These are phyloP conservation scores for Nakaseomyces bracarensis DNA, from an alignment of 1,139 yeast genomes.

Conservation along the genomic window DNA sequence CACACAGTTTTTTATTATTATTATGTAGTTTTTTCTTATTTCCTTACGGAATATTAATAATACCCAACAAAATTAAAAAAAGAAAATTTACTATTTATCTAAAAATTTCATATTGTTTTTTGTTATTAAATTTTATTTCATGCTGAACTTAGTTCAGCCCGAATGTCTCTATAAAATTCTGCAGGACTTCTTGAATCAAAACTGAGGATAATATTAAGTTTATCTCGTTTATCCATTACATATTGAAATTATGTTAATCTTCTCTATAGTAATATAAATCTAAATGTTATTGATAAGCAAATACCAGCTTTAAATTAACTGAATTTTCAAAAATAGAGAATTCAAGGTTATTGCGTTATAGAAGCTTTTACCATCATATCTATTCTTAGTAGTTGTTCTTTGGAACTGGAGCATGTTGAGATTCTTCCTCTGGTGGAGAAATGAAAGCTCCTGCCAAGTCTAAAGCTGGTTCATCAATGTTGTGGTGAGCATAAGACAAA, in stretches of 20 bases:
- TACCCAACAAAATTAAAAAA: slow-evolving; percentile 1
- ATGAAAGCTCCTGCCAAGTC: slow-evolving; percentile 72
- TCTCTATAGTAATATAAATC: no score
- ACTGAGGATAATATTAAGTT: no score
- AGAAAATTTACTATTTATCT: not conserved
- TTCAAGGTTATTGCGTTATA: no score
- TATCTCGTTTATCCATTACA: no score
- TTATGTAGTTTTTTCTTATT: not conserved
- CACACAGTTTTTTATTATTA: not conserved
- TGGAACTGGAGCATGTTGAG: slow-evolving; percentile 21
- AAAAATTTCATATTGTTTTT: not conserved
- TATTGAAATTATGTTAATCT: no score
- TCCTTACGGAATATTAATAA: not conserved
- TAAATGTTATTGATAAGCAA: no score
- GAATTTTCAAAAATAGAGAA: no score
- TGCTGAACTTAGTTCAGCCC: no score
- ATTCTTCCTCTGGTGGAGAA: slow-evolving; percentile 52
- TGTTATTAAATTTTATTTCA: not conserved
- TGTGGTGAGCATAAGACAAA: slow-evolving; percentile 79
- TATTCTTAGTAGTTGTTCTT: slow-evolving; percentile 2
- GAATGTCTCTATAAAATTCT: no score
- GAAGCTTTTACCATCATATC: no score
- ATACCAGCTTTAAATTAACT: no score
- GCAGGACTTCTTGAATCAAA: no score
- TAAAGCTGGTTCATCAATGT: slow-evolving; percentile 78